Evolutionary conservation across 495 filamentous ascomycete species (phyloP).

Genomic region (Cairneyella variabilis): DNA sequence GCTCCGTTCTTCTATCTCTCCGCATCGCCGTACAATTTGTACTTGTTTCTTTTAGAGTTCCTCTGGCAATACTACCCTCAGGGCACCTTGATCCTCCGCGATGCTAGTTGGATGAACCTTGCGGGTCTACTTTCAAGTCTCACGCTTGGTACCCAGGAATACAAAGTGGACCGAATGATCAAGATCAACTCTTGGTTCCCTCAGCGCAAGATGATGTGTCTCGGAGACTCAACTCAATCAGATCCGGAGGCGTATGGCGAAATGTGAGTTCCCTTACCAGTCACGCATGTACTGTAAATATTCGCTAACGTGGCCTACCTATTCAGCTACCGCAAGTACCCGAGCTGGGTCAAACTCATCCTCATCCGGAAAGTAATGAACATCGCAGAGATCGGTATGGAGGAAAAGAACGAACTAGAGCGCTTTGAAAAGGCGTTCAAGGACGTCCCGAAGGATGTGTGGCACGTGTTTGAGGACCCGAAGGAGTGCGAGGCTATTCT

Average conservation of each 20-base stretch:
- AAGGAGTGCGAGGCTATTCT: constrained; percentile 54
- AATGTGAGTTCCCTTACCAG: constrained; percentile 42
- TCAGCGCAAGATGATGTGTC: constrained; percentile 68
- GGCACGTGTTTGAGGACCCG: constrained; percentile 78
- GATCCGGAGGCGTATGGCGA: constrained; percentile 90
- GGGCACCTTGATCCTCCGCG: constrained; percentile 79
- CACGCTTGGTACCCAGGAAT: constrained; percentile 76
- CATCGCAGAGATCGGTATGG: constrained; percentile 63
- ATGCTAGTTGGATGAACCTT: constrained; percentile 84
- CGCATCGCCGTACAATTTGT: constrained; percentile 91
- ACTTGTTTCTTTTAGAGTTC: constrained; percentile 79
- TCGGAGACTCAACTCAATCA: constrained; percentile 88
- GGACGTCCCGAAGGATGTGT: constrained; percentile 62
- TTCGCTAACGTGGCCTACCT: too few species aligned
- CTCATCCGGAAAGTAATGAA: constrained; percentile 80
- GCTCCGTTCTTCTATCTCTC: constrained; percentile 92
- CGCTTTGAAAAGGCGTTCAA: constrained; percentile 84
- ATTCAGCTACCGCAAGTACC: constrained; percentile 44
- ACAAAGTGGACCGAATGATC: constrained; percentile 75
- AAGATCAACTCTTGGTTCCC: constrained; percentile 77
- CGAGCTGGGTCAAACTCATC: constrained; percentile 73
- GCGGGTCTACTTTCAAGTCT: constrained; percentile 73
- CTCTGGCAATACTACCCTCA: constrained; percentile 63
- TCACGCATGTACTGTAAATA: too few species aligned
- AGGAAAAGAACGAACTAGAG: constrained; percentile 64